Evolutionary conservation across 2,329 filamentous ascomycete species (phyloP), one percentile per base, ranked within the genome.

Genomic region (Pochonia chlamydosporia): DNA sequence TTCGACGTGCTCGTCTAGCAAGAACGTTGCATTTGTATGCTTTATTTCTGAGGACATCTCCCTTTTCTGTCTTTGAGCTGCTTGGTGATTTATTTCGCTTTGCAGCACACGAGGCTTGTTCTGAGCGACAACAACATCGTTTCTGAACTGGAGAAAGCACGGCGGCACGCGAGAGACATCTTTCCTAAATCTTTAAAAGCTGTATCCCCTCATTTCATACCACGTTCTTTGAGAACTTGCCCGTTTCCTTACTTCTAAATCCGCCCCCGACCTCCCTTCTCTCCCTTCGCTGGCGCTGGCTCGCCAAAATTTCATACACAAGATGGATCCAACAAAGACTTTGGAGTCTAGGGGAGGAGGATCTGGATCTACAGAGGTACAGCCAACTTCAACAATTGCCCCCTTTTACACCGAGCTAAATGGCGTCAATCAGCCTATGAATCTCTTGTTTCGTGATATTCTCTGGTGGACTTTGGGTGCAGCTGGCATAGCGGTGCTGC

Each of bases 401-500:
- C 74, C 76, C 16, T 85, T 73, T 60, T 70, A 74, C 55, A 74
- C 73, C 26, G 71, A 69, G 40, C 71, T 85, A 51, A 76, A 75
- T 56, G 81, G 81, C 46, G 81, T 85, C 52, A 76, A 82, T 56
- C 79, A 83, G 59, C 54, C 65, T 2, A 67, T 74, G 54, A 83
- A 85, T 60, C 62, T 79, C 54, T 55, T 79, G 11, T 79, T 82
- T 58, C 76, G 71, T 56, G 70, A 82, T 53, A 63, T 71, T 33
- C 58, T 84, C 11, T 84, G 80, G 80, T 81, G 75, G 74, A 81
- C 69, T 43, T 58, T 85, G 48, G 81, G 81, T 16, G 71, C 74
- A 48, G 64, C 80, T 47, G 79, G 69, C 40, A 58, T 83, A 44
- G 52, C 75, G 25, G 69, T 85, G 40, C 67, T 85, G 31, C 43